Conservation (phyloP, 345 rosid genomes). For the Pistacia vera region DNA sequence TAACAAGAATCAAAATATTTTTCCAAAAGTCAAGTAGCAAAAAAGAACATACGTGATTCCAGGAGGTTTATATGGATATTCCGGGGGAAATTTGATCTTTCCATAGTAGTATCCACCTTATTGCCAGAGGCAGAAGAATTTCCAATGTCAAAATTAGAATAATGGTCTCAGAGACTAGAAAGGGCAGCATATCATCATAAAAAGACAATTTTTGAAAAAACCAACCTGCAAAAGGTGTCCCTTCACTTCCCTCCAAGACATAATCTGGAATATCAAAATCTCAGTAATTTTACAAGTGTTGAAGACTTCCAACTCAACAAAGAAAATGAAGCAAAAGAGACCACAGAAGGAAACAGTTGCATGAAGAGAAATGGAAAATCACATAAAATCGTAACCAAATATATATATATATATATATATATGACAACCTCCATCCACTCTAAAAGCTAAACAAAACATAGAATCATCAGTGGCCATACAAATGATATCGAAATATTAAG, state of each 20-base stretch:
- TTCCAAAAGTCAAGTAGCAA: conserved; percentile 14
- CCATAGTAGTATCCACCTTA: conserved; percentile 92
- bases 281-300: conserved; percentile 15
- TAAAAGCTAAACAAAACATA: neutral
- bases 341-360: neutral
- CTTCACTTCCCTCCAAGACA: conserved; percentile 93
- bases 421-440: conserved; percentile 1
- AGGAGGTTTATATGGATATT: conserved; percentile 97
- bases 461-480: neutral
- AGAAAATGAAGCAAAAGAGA: conserved; percentile 3
- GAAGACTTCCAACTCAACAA: conserved; percentile 10
- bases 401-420: neutral
- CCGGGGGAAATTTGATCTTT: conserved; percentile 96
- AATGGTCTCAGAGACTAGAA: conserved; percentile 11
- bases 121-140: conserved; percentile 3
- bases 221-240: conserved; percentile 95
- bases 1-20: conserved; percentile 6
- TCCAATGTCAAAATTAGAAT: conserved; percentile 1
- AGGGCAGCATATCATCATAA: conserved; percentile 6
- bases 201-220: conserved; percentile 18
- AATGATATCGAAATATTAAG: neutral
- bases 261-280: conserved; percentile 60
- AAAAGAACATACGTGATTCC: conserved; percentile 79
- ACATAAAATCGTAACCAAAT: neutral
- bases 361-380: conserved; percentile 11